Percentiles rank a stretch among this genome's conserved stretches.
These are phyloP conservation scores for Pseudocercospora musae DNA, from an alignment of 2,329 filamentous ascomycete genomes.

Conservation along the genomic window DNA sequence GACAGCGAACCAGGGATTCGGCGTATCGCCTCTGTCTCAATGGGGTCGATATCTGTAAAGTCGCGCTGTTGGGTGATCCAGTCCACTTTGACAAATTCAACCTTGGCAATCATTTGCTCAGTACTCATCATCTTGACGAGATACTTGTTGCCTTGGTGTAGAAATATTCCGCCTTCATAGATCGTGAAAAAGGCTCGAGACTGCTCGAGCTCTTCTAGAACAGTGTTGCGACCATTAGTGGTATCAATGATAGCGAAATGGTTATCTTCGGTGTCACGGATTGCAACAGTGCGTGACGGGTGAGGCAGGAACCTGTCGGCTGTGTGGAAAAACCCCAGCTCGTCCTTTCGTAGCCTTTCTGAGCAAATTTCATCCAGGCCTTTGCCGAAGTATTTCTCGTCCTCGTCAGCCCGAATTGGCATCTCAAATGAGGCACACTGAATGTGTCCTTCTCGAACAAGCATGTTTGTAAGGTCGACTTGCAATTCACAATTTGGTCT, in stretches of 20 bases:
- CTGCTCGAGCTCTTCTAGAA: slow-evolving; percentile 93
- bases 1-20: slow-evolving; percentile 62
- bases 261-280: slow-evolving; percentile 85
- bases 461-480: slow-evolving; percentile 86
- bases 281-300: slow-evolving; percentile 78
- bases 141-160: slow-evolving; percentile 93
- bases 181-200: slow-evolving; percentile 93
- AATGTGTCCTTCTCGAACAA: slow-evolving; percentile 87
- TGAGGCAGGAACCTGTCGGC: slow-evolving; percentile 82
- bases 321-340: slow-evolving; percentile 82
- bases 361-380: slow-evolving; percentile 68
- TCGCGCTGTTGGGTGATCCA: slow-evolving; percentile 94
- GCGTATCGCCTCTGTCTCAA: slow-evolving; percentile 85
- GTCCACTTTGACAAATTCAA: slow-evolving; percentile 84
- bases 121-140: slow-evolving; percentile 85
- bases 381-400: slow-evolving; percentile 73
- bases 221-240: slow-evolving; percentile 74
- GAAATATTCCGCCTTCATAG: slow-evolving; percentile 94
- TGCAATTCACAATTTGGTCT: slow-evolving; percentile 85
- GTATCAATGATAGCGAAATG: slow-evolving; percentile 92
- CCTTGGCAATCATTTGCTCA: slow-evolving; percentile 76
- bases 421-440: slow-evolving; percentile 96
- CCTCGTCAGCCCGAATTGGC: slow-evolving; percentile 77
- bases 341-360: slow-evolving; percentile 70
- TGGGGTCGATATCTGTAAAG: slow-evolving; percentile 88